Evolutionary conservation across 2,329 filamentous ascomycete species (phyloP).

Genomic region (Periglandula ipomoeae): DNA sequence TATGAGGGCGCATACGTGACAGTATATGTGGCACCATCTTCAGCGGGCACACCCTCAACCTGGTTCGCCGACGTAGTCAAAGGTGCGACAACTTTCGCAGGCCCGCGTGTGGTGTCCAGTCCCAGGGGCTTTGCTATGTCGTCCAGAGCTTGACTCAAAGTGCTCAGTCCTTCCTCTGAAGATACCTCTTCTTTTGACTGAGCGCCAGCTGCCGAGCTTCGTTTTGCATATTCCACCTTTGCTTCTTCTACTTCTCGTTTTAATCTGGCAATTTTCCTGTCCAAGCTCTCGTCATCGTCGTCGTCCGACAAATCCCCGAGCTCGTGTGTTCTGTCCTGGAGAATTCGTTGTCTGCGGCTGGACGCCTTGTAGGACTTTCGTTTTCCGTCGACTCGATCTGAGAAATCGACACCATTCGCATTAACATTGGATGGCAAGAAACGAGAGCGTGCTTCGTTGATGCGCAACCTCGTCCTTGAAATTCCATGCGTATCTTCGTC

Average conservation of each 20-base stretch:
- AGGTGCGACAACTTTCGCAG: conserved; percentile 7
- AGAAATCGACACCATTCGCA: conserved; percentile 74
- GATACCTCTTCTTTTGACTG: conserved; percentile 37
- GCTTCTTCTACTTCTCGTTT: conserved; percentile 74
- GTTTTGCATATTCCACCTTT: conserved; percentile 51
- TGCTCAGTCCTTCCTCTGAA: conserved; percentile 36
- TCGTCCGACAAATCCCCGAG: conserved; percentile 68
- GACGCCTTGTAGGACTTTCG: conserved; percentile 75
- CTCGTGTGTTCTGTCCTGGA: conserved; percentile 55
- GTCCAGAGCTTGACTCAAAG: conserved; percentile 64
- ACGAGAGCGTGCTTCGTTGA: conserved; percentile 67
- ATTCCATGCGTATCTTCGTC: conserved; percentile 55
- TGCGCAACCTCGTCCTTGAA: conserved; percentile 65
- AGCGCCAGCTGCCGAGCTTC: conserved; percentile 36
- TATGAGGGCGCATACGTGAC: conserved; percentile 56
- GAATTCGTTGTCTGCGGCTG: conserved; percentile 54
- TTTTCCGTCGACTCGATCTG: conserved; percentile 75
- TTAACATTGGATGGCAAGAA: conserved; percentile 73
- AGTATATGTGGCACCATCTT: conserved; percentile 45
- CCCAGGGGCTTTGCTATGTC: conserved; percentile 39
- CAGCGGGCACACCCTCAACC: conserved; percentile 12
- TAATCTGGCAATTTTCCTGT: conserved; percentile 71
- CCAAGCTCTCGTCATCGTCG: conserved; percentile 66
- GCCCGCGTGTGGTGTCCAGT: conserved; percentile 8
- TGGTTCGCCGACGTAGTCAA: conserved; percentile 11